Conservation (phyloP, 202 grass and related monocot genomes). For the Thinopyrum obtusiflorum region DNA sequence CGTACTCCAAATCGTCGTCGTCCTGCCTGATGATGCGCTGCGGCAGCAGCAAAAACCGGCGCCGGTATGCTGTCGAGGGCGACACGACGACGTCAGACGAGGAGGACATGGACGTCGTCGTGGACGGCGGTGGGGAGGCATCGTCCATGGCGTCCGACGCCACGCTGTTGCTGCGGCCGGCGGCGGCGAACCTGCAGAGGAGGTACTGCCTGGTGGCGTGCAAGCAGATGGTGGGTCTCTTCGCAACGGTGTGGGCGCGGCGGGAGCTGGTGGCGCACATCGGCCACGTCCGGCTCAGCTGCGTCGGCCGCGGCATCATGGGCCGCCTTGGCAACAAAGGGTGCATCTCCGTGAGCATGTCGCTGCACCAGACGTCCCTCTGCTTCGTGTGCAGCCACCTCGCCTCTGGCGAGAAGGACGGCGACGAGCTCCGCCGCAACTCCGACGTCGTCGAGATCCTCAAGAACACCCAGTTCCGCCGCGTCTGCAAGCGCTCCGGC, state of each 20-base stretch:
- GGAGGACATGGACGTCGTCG: conserved; percentile 36
- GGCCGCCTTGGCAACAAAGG: conserved; percentile 90
- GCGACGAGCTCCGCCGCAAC: conserved; percentile 72
- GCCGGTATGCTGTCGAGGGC: neutral
- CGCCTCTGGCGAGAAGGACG: conserved; percentile 86
- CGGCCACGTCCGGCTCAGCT: conserved; percentile 64
- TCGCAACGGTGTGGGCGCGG: conserved; percentile 70
- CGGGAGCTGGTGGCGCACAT: conserved; percentile 61
- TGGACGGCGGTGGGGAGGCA: neutral
- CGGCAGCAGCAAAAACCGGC: conserved; percentile 17
- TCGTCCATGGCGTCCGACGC: neutral
- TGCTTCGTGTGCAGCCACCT: conserved; percentile 92
- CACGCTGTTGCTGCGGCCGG: neutral
- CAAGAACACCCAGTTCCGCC: conserved; percentile 62
- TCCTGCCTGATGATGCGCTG: conserved; percentile 60
- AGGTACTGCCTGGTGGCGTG: conserved; percentile 73
- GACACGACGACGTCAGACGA: conserved; percentile 57
- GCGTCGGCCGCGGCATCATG: conserved; percentile 81
- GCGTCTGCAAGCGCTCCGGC: conserved; percentile 55
- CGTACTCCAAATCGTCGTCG: conserved; percentile 26
- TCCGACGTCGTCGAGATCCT: conserved; percentile 82
- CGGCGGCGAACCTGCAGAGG: conserved; percentile 10
- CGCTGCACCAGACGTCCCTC: conserved; percentile 69
- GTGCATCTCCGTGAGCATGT: conserved; percentile 85
- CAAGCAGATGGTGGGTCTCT: conserved; percentile 96